Percentiles rank a stretch among this genome's conserved stretches.
These are phyloP conservation scores for Debaryomycetaceae sp. DNA, from an alignment of 1,139 yeast species.

Conservation along the genomic window DNA sequence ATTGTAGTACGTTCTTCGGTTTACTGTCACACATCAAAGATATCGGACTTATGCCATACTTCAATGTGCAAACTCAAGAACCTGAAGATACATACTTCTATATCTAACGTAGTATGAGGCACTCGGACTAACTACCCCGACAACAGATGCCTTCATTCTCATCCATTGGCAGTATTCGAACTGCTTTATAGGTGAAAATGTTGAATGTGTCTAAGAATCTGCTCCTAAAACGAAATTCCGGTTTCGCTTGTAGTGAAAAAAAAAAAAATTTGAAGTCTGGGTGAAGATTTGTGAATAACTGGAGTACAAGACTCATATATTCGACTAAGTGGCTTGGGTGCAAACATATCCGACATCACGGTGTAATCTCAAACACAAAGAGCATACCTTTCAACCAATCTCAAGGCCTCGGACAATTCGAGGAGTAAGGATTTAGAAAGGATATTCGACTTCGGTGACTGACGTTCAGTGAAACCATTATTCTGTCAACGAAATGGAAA, in stretches of 20 bases:
- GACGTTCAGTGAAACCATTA: not conserved
- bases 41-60: too few species aligned
- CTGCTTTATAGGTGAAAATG: too few species aligned
- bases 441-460: not conserved
- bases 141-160: too few species aligned
- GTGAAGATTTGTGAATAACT: not conserved
- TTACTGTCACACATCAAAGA: too few species aligned
- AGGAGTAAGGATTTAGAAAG: not conserved
- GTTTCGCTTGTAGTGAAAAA: not conserved
- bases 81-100: too few species aligned
- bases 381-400: too few species aligned
- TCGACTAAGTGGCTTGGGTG: not conserved
- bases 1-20: too few species aligned
- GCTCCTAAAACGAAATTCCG: not conserved
- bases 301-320: not conserved
- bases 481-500: slow-evolving; percentile 7
- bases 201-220: not conserved
- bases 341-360: not conserved
- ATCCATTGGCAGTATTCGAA: too few species aligned
- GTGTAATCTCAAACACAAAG: too few species aligned
- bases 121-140: too few species aligned
- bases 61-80: too few species aligned
- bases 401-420: not conserved
- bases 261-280: not conserved
- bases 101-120: too few species aligned